phyloP scores from a whole-genome alignment of 1,284 basidiomycete species.

The Ceratobasidium sp. region DNA sequence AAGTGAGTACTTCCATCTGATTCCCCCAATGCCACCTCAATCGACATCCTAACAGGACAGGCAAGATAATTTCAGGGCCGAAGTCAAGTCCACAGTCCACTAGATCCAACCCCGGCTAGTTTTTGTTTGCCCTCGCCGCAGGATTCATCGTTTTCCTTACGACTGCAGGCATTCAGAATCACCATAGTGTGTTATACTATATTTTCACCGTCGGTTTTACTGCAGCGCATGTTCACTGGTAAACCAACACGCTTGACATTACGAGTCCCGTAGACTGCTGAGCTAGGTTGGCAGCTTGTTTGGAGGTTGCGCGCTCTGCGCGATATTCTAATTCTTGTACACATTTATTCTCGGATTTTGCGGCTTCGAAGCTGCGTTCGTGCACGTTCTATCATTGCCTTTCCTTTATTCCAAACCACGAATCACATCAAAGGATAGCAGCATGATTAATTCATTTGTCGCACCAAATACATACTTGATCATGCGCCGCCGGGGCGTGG shows the following conservation, averaged over 20 bases:
- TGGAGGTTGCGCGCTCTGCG: neutral
- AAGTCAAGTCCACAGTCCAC: conserved; percentile 67
- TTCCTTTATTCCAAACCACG: neutral
- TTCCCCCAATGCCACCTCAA: too few species aligned
- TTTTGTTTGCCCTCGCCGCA: conserved; percentile 64
- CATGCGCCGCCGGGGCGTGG: conserved; percentile 30
- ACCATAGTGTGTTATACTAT: conserved; percentile 65
- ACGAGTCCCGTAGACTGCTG: conserved; percentile 66
- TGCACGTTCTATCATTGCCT: neutral
- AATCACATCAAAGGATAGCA: neutral
- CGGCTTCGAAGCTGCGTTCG: neutral
- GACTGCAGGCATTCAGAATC: conserved; percentile 61
- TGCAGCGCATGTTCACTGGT: conserved; percentile 64
- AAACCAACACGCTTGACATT: conserved; percentile 65
- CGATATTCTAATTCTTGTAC: neutral
- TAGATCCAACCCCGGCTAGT: conserved; percentile 64
- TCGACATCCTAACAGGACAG: conserved; percentile 54
- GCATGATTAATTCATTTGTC: conserved; percentile 16
- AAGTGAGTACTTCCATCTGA: conserved; percentile 46
- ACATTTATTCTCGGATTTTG: neutral
- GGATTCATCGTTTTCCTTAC: conserved; percentile 63
- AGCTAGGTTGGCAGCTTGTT: conserved; percentile 43
- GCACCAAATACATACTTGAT: conserved; percentile 16
- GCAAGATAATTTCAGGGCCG: conserved; percentile 63
- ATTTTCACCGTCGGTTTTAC: conserved; percentile 64